Evolutionary conservation across 768 basidiomycete species (phyloP).

Genomic region (Boletellus emodensis): DNA sequence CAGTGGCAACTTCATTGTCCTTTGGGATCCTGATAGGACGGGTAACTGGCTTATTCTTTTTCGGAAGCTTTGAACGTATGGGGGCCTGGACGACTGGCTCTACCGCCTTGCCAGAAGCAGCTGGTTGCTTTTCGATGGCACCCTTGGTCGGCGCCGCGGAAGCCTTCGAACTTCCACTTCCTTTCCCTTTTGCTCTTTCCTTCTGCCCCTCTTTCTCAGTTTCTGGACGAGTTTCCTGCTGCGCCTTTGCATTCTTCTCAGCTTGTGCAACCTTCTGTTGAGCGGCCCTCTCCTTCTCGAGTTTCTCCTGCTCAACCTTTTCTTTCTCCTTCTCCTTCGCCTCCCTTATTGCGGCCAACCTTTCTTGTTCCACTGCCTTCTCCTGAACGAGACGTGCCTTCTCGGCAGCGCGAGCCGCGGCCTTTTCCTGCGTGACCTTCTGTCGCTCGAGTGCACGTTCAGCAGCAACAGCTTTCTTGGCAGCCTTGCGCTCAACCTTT

Average conservation of each 20-base stretch:
- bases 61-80: constrained; percentile 77
- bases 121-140: constrained; percentile 16
- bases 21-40: constrained; percentile 58
- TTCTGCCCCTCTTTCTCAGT: constrained; percentile 25
- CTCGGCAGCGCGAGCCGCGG: constrained; percentile 46
- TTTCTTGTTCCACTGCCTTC: constrained; percentile 54
- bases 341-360: constrained; percentile 35
- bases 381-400: constrained; percentile 50
- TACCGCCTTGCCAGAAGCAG: constrained; percentile 15
- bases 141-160: constrained; percentile 15
- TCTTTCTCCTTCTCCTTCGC: constrained; percentile 38
- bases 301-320: constrained; percentile 36
- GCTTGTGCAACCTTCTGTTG: constrained; percentile 33
- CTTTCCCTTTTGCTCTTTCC: constrained; percentile 26
- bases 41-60: constrained; percentile 68
- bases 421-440: constrained; percentile 55
- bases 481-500: constrained; percentile 59
- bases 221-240: constrained; percentile 29
- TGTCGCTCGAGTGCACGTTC: constrained; percentile 62
- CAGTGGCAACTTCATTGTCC: constrained; percentile 47
- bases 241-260: constrained; percentile 32
- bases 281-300: constrained; percentile 34
- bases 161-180: constrained; percentile 24
- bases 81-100: constrained; percentile 59
- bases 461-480: constrained; percentile 58